phyloP scores from a whole-genome alignment of 345 rosid genomes.

The Luvunga scandens region DNA sequence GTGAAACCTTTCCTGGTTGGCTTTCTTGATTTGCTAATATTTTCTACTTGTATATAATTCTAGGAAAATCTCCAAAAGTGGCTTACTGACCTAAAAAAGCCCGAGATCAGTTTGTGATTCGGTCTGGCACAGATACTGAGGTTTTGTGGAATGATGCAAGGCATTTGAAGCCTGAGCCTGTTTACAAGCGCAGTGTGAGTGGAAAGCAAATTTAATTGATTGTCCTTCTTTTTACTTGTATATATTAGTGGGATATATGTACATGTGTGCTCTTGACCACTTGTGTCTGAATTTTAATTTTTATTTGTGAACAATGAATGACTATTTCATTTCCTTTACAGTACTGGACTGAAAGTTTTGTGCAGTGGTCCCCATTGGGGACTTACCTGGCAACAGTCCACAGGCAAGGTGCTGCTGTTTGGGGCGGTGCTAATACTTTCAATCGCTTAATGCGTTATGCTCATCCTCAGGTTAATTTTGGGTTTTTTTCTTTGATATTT shows the following conservation, averaged over 20 bases:
- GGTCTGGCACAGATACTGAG: constrained; percentile 88
- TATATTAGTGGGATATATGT: neutral
- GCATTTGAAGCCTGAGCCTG: constrained; percentile 85
- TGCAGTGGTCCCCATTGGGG: constrained; percentile 97
- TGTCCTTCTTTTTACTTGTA: neutral
- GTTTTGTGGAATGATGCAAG: constrained; percentile 95
- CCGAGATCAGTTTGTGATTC: constrained; percentile 89
- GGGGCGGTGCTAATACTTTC: constrained; percentile 93
- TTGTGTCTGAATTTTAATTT: neutral
- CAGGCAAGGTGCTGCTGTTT: constrained; percentile 92
- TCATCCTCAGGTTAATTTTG: constrained; percentile 71
- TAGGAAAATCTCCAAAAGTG: constrained; percentile 96
- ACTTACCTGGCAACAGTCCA: constrained; percentile 94
- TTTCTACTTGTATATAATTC: neutral
- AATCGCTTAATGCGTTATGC: constrained; percentile 88
- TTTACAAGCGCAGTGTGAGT: constrained; percentile 88
- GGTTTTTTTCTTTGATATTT: neutral
- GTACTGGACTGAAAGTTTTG: constrained; percentile 96
- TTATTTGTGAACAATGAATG: neutral
- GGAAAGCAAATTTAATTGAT: neutral
- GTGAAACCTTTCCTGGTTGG: neutral
- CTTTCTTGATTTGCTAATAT: neutral
- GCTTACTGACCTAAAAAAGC: constrained; percentile 95
- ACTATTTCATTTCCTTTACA: constrained; percentile 26
- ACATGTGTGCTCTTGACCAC: neutral